phyloP scores from a whole-genome alignment of 768 basidiomycete genomes.

The Mycena epipterygia region DNA sequence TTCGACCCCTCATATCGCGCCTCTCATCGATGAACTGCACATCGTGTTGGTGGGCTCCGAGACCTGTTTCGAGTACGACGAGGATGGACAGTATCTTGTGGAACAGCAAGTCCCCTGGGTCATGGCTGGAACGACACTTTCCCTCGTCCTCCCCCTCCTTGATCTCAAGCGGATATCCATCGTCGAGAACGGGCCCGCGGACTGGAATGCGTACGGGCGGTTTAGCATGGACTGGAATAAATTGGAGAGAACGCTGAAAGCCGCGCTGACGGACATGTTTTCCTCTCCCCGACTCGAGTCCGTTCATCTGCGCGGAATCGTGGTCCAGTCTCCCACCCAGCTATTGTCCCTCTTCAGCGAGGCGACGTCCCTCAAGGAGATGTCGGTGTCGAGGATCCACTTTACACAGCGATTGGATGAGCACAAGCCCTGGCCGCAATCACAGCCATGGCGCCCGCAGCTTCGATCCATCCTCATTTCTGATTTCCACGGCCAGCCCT shows the following conservation, averaged over 20 bases:
- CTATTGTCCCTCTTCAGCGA: slow-evolving; percentile 22
- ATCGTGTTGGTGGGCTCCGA: slow-evolving; percentile 22
- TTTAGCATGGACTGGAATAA: slow-evolving; percentile 16
- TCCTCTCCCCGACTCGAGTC: slow-evolving; percentile 3
- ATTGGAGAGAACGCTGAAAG: not conserved
- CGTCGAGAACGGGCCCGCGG: not conserved
- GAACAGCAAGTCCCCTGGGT: not conserved
- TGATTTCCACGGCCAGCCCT: not conserved
- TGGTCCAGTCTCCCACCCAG: slow-evolving; percentile 6
- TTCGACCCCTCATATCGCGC: not conserved
- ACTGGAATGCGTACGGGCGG: slow-evolving; percentile 1
- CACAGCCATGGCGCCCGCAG: not conserved
- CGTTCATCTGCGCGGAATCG: slow-evolving; percentile 16
- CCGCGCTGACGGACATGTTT: not conserved
- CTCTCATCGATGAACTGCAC: slow-evolving; percentile 2
- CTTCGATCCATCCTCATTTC: slow-evolving; percentile 5
- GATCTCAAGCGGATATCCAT: slow-evolving; percentile 11
- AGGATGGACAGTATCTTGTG: not conserved
- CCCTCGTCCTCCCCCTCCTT: slow-evolving; percentile 13
- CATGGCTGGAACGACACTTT: not conserved
- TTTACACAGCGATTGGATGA: not conserved
- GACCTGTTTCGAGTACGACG: not conserved
- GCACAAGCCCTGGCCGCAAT: not conserved
- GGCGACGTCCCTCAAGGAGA: not conserved
- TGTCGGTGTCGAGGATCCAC: slow-evolving; percentile 10